Evolutionary conservation across 257 asterid genomes (phyloP).

Genomic region (Solanum piurae): DNA sequence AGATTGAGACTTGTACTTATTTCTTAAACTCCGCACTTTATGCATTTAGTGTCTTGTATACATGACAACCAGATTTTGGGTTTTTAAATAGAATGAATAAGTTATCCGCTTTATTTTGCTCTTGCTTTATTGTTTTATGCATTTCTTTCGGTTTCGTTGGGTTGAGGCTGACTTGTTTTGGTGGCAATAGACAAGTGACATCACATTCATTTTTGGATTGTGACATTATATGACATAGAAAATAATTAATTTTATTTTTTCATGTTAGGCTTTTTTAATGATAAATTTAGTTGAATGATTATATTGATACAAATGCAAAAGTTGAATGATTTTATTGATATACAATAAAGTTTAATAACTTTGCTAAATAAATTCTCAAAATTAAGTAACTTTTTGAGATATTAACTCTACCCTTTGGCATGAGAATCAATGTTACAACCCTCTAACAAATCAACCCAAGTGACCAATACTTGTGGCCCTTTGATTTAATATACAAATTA

Average conservation of each 20-base stretch:
- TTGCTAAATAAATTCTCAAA: neutral
- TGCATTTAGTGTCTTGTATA: neutral
- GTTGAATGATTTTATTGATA: neutral
- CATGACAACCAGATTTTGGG: neutral
- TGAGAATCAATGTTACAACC: neutral
- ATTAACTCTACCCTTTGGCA: neutral
- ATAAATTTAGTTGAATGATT: neutral
- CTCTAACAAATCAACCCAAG: neutral
- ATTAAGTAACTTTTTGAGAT: neutral
- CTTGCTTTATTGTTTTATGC: neutral
- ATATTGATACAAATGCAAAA: too few relatives aligned
- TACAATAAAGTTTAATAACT: neutral
- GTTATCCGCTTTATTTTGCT: neutral
- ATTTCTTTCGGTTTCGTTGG: neutral
- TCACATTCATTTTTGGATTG: too few relatives aligned
- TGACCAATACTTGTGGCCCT: neutral
- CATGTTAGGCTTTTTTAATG: neutral
- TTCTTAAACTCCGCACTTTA: neutral
- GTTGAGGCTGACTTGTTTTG: neutral
- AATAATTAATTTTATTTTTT: neutral
- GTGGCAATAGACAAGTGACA: neutral
- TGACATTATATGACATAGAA: neutral
- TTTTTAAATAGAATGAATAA: neutral
- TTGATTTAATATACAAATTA: neutral
- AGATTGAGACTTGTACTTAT: neutral